Conservation (phyloP, 768 basidiomycete species). For the Porpolomopsis calyptriformis region DNA sequence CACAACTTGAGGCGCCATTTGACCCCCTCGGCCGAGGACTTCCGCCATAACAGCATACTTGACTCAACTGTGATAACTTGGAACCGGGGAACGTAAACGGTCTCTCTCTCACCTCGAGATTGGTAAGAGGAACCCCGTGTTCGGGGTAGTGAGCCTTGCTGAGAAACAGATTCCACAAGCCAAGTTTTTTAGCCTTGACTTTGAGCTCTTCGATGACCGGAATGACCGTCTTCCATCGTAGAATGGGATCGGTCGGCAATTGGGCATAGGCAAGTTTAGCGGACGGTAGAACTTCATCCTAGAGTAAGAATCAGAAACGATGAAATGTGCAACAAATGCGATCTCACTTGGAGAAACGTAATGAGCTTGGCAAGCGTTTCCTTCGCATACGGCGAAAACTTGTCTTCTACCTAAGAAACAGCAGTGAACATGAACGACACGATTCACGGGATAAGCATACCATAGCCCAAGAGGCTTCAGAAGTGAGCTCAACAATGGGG, state of each 20-base stretch:
- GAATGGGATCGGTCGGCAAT: constrained; percentile 60
- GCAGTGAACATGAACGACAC: background rate
- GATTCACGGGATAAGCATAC: constrained; percentile 29
- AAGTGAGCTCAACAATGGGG: constrained; percentile 68
- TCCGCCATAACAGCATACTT: constrained; percentile 99
- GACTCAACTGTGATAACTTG: constrained; percentile 4
- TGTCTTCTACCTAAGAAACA: constrained; percentile 64
- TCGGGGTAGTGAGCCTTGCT: constrained; percentile 90
- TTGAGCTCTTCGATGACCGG: constrained; percentile 80
- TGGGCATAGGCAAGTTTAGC: constrained; percentile 69
- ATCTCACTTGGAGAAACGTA: constrained; percentile 66
- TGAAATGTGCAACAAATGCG: background rate
- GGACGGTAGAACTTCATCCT: constrained; percentile 88
- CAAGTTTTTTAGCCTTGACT: constrained; percentile 73
- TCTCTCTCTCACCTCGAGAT: constrained; percentile 63
- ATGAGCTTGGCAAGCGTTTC: constrained; percentile 77
- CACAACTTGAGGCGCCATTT: constrained; percentile 73
- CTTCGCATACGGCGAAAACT: constrained; percentile 85
- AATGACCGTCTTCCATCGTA: constrained; percentile 78
- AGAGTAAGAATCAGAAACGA: background rate
- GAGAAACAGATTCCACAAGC: constrained; percentile 96
- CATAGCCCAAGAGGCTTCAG: constrained; percentile 80
- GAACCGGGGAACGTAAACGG: background rate
- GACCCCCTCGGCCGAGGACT: constrained; percentile 74
- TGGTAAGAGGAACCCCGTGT: constrained; percentile 80